Base-by-base conservation (phyloP, 2,329 filamentous ascomycete species). In the Cytospora piceicola region DNA sequence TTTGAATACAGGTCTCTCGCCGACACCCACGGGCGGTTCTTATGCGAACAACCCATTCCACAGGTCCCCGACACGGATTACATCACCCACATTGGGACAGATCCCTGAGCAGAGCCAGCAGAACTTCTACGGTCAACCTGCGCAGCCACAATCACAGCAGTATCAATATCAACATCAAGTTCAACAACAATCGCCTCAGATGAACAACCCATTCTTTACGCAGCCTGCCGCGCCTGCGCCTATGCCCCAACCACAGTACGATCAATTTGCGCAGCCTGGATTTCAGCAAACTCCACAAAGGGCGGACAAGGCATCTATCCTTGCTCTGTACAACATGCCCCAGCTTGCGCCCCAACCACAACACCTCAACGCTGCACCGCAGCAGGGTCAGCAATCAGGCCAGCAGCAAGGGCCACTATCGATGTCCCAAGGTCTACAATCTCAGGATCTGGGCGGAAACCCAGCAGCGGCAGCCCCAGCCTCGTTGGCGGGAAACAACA, bases 221-320 rank as follows among this genome's bases (percentile, higher is more conserved):
- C 68, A 68, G 32, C 65, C 69, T 68, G 51, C 72, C 68, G 60
- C 73, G 71, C 24, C 71, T 69, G 27, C 66, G 56, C 57, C 58
- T 46, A 54, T 65, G 34, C 58, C 64, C 22, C 69, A 67, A 24
- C 67, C 61, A 17, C 61, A 67, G n/a, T 64, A 56, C 30, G 42
- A 65, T 61, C 74, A 75, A 20, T 63, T 69, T 22, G 57, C 70
- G 27, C 75, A 76, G 29, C 77, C 79, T 58, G 77, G 72, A 36
- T 73, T 74, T 63, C 76, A 76, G 34, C 63, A 68, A 57, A 78
- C 80, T 59, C 79, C 81, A 20, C 79, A 80, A 52, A 80, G 84
- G 36, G 83, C 88, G 34, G 87, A 93, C 72, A 94, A 91, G 69
- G 86, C 85, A 3, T 89, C 89, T 5, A 94, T 95, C 66, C 81